Evolutionary conservation across 345 rosid genomes (phyloP).

Genomic region (Odontarrhena argentea): DNA sequence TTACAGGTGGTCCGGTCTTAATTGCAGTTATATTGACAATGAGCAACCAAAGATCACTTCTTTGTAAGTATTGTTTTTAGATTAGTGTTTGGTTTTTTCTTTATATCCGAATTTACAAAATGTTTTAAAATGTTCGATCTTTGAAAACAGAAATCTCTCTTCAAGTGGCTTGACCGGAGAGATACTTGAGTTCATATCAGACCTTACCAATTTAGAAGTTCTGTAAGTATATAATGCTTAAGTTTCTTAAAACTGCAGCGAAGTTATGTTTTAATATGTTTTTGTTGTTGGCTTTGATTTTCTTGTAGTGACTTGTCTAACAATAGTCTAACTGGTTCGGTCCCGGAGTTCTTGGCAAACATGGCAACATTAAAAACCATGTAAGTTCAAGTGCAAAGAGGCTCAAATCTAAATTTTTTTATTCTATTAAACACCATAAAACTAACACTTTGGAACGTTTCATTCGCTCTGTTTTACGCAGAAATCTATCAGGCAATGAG

Average conservation of each 20-base stretch:
- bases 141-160: constrained; percentile 41
- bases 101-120: neutral
- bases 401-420: constrained; percentile 1
- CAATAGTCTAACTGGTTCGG: constrained; percentile 53
- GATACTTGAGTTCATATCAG: constrained; percentile 41
- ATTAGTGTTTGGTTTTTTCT: neutral
- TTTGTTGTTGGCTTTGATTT: constrained; percentile 3
- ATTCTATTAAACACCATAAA: neutral
- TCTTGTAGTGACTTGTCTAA: constrained; percentile 57
- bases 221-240: constrained; percentile 46
- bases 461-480: constrained; percentile 21
- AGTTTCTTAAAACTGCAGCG: neutral
- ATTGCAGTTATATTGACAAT: constrained; percentile 40
- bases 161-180: constrained; percentile 51
- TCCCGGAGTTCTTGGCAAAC: constrained; percentile 49
- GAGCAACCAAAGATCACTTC: constrained; percentile 44
- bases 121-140: neutral
- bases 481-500: constrained; percentile 49
- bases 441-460: constrained; percentile 20
- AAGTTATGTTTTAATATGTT: neutral
- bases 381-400: constrained; percentile 38
- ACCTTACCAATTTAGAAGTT: constrained; percentile 47
- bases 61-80: constrained; percentile 44
- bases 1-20: constrained; percentile 49
- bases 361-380: constrained; percentile 43